Percentiles rank a stretch among this genome's conserved stretches.
These are phyloP conservation scores for Xylariaceae sp. DNA, from an alignment of 2,329 filamentous ascomycete species.

Conservation along the genomic window DNA sequence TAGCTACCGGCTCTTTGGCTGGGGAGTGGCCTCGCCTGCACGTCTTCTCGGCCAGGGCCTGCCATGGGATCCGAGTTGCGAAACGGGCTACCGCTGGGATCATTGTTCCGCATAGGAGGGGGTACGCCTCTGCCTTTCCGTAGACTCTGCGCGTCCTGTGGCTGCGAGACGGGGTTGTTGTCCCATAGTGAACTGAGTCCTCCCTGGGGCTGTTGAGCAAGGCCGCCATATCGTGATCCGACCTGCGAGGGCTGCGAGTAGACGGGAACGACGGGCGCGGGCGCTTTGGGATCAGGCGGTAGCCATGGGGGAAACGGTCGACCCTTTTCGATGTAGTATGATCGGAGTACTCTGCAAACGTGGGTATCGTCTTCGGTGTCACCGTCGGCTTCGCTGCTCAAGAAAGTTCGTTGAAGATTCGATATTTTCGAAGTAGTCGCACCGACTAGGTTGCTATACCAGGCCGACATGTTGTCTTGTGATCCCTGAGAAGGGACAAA, in stretches of 20 bases:
- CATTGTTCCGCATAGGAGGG: slow-evolving; percentile 33
- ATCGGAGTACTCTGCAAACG: slow-evolving; percentile 88
- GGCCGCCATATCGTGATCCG: slow-evolving; percentile 57
- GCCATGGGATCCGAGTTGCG: slow-evolving; percentile 37
- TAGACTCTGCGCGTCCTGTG: slow-evolving; percentile 47
- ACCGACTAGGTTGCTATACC: slow-evolving; percentile 75
- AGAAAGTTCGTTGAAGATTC: slow-evolving; percentile 69
- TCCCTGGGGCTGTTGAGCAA: slow-evolving; percentile 41
- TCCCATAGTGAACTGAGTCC: slow-evolving; percentile 63
- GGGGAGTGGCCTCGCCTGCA: slow-evolving; percentile 63
- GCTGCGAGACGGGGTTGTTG: slow-evolving; percentile 42
- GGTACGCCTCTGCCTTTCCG: slow-evolving; percentile 46
- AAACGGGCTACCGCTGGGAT: slow-evolving; percentile 40
- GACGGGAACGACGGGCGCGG: slow-evolving; percentile 56
- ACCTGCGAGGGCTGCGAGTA: slow-evolving; percentile 55
- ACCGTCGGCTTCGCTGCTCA: slow-evolving; percentile 67
- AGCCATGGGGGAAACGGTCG: slow-evolving; percentile 83
- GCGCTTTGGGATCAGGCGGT: slow-evolving; percentile 82
- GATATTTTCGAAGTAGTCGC: slow-evolving; percentile 68
- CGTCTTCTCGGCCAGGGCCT: no score
- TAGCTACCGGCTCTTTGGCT: slow-evolving; percentile 77
- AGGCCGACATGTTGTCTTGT: slow-evolving; percentile 66
- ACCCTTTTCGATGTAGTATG: slow-evolving; percentile 90
- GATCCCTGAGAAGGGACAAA: slow-evolving; percentile 2
- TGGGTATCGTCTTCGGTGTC: slow-evolving; percentile 89